Percentiles rank a stretch among this genome's conserved stretches.
These are phyloP conservation scores for Datura wrightii DNA, from an alignment of 257 asterid genomes.

Conservation along the genomic window DNA sequence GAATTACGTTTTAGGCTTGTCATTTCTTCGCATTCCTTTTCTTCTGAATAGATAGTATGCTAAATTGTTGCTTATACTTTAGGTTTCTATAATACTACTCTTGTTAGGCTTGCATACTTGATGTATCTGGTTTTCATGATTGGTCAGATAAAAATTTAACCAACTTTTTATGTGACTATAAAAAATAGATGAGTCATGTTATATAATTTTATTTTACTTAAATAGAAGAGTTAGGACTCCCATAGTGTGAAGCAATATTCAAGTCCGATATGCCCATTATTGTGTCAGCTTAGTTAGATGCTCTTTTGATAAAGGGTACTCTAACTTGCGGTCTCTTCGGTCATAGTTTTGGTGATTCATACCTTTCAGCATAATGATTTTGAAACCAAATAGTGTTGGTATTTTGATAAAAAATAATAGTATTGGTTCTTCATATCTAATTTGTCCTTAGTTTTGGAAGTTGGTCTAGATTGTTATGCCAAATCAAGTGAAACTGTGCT, in stretches of 20 bases:
- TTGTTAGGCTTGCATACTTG: neutral
- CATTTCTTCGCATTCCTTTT: slow-evolving; percentile 19
- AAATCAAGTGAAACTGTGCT: too few relatives aligned
- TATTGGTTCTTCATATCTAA: neutral
- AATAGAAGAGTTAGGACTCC: slow-evolving; percentile 14
- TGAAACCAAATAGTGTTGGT: neutral
- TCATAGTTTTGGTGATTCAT: neutral
- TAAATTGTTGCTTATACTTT: neutral
- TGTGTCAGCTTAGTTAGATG: neutral
- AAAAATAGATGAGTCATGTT: neutral
- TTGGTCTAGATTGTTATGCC: too few relatives aligned
- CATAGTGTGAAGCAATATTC: neutral
- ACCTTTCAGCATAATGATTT: neutral
- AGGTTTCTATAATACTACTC: neutral
- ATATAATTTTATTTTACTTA: neutral
- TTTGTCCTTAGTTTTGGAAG: too few relatives aligned
- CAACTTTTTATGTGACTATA: neutral
- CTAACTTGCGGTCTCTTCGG: too few relatives aligned
- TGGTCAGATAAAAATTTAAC: neutral
- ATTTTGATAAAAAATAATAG: too few relatives aligned
- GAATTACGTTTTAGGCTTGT: neutral
- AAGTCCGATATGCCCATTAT: neutral
- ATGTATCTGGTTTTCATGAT: neutral
- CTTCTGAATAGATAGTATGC: neutral
- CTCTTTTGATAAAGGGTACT: slow-evolving; percentile 10